Percentiles rank a stretch among this genome's conserved stretches.
Evolutionary conservation across 2,329 filamentous ascomycete genomes (phyloP).

Genomic region (Biscogniauxia mediterranea): DNA sequence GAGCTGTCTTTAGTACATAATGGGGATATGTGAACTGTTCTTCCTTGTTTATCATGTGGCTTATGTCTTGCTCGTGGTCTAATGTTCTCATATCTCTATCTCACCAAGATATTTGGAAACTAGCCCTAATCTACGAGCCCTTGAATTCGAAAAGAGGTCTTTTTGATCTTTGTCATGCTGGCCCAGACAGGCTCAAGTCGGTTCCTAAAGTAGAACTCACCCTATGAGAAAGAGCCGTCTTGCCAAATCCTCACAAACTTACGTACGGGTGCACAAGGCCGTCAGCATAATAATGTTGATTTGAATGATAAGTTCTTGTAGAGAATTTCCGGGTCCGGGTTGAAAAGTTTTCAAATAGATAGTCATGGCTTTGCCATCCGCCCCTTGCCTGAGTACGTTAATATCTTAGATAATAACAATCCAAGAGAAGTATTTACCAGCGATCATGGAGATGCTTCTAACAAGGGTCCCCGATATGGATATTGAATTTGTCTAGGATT

Average conservation of each 20-base stretch:
- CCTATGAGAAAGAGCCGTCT: constrained; percentile 9
- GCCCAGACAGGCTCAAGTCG: constrained; percentile 3
- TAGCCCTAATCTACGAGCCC: no score
- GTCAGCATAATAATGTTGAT: constrained; percentile 4
- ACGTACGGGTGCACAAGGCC: constrained; percentile 5
- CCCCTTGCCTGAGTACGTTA: constrained; percentile 5
- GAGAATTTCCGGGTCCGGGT: constrained; percentile 3
- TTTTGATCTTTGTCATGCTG: not conserved
- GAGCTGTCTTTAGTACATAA: no score
- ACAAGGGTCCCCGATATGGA: constrained; percentile 4
- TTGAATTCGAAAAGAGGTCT: no score
- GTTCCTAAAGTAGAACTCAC: constrained; percentile 10
- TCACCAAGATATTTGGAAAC: no score
- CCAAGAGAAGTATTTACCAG: constrained; percentile 7
- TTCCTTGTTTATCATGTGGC: no score
- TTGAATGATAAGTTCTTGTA: constrained; percentile 6
- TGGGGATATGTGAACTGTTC: no score
- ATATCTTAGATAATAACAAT: constrained; percentile 3
- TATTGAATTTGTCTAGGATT: constrained; percentile 8
- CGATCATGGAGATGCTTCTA: constrained; percentile 7
- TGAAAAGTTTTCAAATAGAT: constrained; percentile 8
- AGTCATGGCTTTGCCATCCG: constrained; percentile 6
- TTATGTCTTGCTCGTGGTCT: no score
- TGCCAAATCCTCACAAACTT: constrained; percentile 13
- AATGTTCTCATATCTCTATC: no score